phyloP scores from a whole-genome alignment of 2,329 filamentous ascomycete species.

The Penicillium sp. region DNA sequence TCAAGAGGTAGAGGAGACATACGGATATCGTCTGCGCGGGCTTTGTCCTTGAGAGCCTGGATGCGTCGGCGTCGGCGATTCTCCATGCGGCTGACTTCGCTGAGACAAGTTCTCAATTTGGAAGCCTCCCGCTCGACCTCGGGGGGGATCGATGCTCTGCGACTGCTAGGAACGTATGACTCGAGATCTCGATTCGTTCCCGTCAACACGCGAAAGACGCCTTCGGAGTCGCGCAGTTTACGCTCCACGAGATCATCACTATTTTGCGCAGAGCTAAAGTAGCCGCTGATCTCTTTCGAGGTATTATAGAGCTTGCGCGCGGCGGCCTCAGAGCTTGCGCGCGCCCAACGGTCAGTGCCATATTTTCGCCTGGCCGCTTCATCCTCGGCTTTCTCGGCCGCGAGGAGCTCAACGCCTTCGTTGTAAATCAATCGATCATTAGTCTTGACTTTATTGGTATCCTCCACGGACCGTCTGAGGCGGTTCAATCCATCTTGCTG shows the following conservation, averaged over 20 bases:
- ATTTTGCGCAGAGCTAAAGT: conserved; percentile 66
- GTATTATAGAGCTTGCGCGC: conserved; percentile 67
- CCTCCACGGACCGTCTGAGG: conserved; percentile 72
- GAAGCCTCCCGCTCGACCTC: conserved; percentile 73
- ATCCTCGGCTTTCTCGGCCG: conserved; percentile 78
- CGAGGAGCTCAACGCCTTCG: conserved; percentile 72
- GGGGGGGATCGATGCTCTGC: conserved; percentile 71
- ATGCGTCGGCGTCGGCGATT: conserved; percentile 72
- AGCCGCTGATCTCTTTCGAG: conserved; percentile 74
- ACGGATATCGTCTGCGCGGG: conserved; percentile 80
- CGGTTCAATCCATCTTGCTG: conserved; percentile 80
- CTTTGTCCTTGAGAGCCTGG: conserved; percentile 70
- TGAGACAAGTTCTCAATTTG: conserved; percentile 70
- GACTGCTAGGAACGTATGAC: conserved; percentile 81
- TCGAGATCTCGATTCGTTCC: conserved; percentile 76
- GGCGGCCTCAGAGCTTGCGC: conserved; percentile 64
- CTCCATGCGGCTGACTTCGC: conserved; percentile 79
- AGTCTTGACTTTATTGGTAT: conserved; percentile 82
- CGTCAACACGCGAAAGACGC: conserved; percentile 67
- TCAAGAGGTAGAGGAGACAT: conserved; percentile 21
- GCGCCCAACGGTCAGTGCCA: conserved; percentile 79
- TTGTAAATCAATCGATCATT: conserved; percentile 72
- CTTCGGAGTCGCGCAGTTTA: conserved; percentile 71
- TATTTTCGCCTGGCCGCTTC: conserved; percentile 67
- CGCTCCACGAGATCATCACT: conserved; percentile 66